A percentile compares a stretch with the other conserved stretches of the same genome.
Conservation (phyloP, 768 basidiomycete species). For the Daedaleopsis sinensis region DNA sequence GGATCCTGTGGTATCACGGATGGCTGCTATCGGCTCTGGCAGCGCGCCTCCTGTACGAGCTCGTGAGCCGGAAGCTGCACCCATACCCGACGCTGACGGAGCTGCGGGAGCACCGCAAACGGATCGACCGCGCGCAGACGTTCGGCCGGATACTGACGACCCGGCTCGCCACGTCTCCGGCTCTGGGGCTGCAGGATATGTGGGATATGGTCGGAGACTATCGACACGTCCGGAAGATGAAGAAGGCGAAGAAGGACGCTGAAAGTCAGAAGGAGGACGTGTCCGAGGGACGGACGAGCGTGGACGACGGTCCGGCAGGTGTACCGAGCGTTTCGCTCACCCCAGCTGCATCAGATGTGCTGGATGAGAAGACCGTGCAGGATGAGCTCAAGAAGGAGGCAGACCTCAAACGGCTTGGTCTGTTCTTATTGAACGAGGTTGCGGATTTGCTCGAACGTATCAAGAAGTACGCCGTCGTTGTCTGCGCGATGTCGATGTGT, state of each 20-base stretch:
- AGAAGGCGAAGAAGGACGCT: conserved; percentile 26
- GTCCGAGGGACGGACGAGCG: not conserved
- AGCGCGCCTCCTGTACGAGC: conserved; percentile 48
- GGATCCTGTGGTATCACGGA: conserved; percentile 66
- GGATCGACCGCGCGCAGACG: conserved; percentile 51
- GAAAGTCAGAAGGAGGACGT: conserved; percentile 21
- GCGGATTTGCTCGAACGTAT: conserved; percentile 67
- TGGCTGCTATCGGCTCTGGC: conserved; percentile 56
- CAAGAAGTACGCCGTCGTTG: conserved; percentile 50
- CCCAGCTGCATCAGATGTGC: conserved; percentile 1
- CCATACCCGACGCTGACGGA: conserved; percentile 59
- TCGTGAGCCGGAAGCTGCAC: conserved; percentile 51
- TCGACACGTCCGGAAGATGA: conserved; percentile 38
- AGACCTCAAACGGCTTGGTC: conserved; percentile 44
- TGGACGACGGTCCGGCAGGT: conserved; percentile 5
- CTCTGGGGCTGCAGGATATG: conserved; percentile 52
- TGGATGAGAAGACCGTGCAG: conserved; percentile 2
- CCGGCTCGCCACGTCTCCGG: conserved; percentile 48
- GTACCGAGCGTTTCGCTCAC: conserved; percentile 2
- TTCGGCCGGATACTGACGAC: conserved; percentile 54
- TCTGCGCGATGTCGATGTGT: conserved; percentile 3
- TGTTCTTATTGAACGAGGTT: conserved; percentile 48
- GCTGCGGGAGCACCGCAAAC: conserved; percentile 52
- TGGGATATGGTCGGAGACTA: conserved; percentile 55
- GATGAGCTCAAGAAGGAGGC: conserved; percentile 34